phyloP scores from a whole-genome alignment of 306 rosid genomes.

The Luffa aegyptiaca region DNA sequence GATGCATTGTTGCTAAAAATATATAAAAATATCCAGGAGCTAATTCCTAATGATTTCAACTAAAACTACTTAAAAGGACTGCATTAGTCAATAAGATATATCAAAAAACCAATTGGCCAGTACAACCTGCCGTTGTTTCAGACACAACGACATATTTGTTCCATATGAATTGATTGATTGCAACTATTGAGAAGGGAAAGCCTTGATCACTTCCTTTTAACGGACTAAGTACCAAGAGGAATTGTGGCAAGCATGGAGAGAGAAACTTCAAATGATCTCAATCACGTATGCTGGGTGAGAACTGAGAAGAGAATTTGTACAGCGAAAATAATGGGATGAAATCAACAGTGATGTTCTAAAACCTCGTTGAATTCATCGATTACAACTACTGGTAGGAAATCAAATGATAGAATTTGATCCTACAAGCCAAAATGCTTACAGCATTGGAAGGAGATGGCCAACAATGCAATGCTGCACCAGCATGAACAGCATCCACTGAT shows the following conservation, averaged over 20 bases:
- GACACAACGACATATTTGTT: background rate
- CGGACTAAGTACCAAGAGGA: background rate
- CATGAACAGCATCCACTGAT: conserved; percentile 88
- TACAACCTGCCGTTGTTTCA: background rate
- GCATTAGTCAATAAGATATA: background rate
- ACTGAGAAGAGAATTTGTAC: background rate
- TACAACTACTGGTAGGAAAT: background rate
- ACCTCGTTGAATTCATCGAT: background rate
- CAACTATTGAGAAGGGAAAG: background rate
- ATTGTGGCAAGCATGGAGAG: background rate
- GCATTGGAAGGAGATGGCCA: conserved; percentile 98
- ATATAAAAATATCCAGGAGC: background rate
- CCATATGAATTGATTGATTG: background rate
- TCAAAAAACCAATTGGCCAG: background rate
- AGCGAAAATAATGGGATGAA: background rate
- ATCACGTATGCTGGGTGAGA: background rate
- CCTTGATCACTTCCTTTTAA: background rate
- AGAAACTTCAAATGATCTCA: background rate
- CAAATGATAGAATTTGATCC: background rate
- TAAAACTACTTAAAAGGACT: background rate
- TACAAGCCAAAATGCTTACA: conserved; percentile 31
- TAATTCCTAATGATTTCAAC: background rate
- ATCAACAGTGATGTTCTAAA: background rate
- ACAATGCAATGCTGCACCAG: conserved; percentile 93
- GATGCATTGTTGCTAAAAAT: background rate